phyloP scores from a whole-genome alignment of 2,329 filamentous ascomycete genomes.

The Fusarium hostae region DNA sequence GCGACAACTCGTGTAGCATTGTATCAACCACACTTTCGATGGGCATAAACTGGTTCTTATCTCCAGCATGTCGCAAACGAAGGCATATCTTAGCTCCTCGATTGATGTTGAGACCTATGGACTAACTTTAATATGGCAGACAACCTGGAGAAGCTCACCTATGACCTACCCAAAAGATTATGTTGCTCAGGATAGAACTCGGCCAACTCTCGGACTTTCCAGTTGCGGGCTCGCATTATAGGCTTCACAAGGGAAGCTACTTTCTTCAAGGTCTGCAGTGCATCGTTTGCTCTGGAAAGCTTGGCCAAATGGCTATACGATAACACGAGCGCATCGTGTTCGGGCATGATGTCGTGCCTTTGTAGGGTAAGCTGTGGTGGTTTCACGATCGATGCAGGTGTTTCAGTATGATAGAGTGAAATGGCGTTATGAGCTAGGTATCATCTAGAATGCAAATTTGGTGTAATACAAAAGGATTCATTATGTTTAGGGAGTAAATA shows the following conservation, averaged over 20 bases:
- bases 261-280: constrained; percentile 74
- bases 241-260: constrained; percentile 92
- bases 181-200: constrained; percentile 85
- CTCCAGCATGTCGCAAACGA: constrained; percentile 79
- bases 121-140: neutral
- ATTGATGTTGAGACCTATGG: constrained; percentile 78
- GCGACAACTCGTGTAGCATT: constrained; percentile 93
- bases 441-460: neutral
- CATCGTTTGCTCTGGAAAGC: constrained; percentile 61
- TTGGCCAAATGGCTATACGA: constrained; percentile 62
- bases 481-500: neutral
- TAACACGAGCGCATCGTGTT: constrained; percentile 56
- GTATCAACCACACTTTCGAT: constrained; percentile 87
- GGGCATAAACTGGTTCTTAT: constrained; percentile 80
- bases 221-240: constrained; percentile 88
- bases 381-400: constrained; percentile 9
- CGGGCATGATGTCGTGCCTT: constrained; percentile 32
- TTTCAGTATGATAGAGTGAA: constrained; percentile 1
- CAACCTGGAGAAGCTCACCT: neutral
- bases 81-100: constrained; percentile 82
- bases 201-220: constrained; percentile 80
- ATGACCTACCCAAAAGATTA: constrained; percentile 78
- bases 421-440: constrained; percentile 6
- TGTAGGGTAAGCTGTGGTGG: constrained; percentile 4
- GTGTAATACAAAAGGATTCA: neutral